These are phyloP conservation scores for Phytophthora fragariaefolia DNA, from an alignment of 352 stramenopile species.

Conservation along the genomic window DNA sequence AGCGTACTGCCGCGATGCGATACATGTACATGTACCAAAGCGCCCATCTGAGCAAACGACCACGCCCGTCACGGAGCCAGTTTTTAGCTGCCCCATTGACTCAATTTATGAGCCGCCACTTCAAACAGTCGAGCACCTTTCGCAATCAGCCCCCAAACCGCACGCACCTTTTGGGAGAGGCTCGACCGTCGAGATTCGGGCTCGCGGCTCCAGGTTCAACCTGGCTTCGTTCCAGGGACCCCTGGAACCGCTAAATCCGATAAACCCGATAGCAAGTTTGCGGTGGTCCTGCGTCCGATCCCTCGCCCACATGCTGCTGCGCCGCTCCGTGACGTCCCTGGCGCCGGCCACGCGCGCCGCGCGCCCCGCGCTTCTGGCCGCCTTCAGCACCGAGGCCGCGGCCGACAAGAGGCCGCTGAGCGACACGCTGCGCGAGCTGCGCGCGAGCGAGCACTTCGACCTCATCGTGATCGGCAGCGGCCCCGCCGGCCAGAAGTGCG, in stretches of 20 bases:
- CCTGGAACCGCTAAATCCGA: constrained; percentile 16
- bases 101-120: too few relatives aligned
- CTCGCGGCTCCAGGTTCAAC: constrained; percentile 23
- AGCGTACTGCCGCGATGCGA: too few relatives aligned
- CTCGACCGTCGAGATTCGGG: neutral
- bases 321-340: constrained; percentile 29
- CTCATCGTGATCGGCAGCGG: constrained; percentile 91
- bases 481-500: constrained; percentile 89
- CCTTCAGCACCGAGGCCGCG: constrained; percentile 19
- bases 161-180: too few relatives aligned
- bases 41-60: too few relatives aligned
- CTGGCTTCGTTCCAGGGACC: too few relatives aligned
- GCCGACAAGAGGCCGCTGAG: constrained; percentile 43
- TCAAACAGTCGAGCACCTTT: too few relatives aligned
- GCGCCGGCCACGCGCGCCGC: constrained; percentile 5
- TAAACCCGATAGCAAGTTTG: neutral
- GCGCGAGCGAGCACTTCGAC: constrained; percentile 89
- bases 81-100: too few relatives aligned
- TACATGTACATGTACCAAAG: too few relatives aligned
- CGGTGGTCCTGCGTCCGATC: too few relatives aligned
- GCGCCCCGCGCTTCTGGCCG: neutral
- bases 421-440: constrained; percentile 80
- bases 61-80: too few relatives aligned
- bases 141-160: too few relatives aligned
- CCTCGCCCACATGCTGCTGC: too few relatives aligned